These are phyloP conservation scores for Didymella lethalis DNA, from an alignment of 2,329 filamentous ascomycete species.

Conservation along the genomic window DNA sequence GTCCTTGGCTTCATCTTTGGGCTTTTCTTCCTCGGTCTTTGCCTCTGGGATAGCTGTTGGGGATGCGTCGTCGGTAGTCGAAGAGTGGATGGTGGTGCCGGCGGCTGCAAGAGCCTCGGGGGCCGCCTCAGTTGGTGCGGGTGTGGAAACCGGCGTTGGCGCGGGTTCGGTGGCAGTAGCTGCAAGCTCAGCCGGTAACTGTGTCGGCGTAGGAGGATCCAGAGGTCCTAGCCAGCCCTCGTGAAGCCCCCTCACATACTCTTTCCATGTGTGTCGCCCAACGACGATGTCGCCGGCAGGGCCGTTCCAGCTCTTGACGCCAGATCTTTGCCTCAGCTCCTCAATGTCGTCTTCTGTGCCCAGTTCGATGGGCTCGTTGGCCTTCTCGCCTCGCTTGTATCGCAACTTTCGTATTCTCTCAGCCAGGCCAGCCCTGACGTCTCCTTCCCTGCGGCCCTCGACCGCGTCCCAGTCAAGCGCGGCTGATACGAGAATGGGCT, in stretches of 20 bases:
- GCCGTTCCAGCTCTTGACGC: slow-evolving; percentile 75
- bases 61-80: slow-evolving; percentile 46
- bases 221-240: slow-evolving; percentile 95
- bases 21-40: slow-evolving; percentile 39
- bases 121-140: slow-evolving; percentile 23
- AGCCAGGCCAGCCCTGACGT: slow-evolving; percentile 84
- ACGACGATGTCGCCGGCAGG: slow-evolving; percentile 85
- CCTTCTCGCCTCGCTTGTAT: slow-evolving; percentile 65
- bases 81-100: slow-evolving; percentile 21
- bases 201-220: slow-evolving; percentile 61
- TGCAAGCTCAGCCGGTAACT: slow-evolving; percentile 34
- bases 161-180: slow-evolving; percentile 17
- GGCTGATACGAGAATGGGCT: slow-evolving; percentile 87
- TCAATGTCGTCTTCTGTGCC: slow-evolving; percentile 68
- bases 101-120: slow-evolving; percentile 23
- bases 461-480: slow-evolving; percentile 96
- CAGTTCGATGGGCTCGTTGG: slow-evolving; percentile 54
- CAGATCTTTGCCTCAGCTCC: slow-evolving; percentile 69
- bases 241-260: slow-evolving; percentile 91
- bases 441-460: slow-evolving; percentile 90
- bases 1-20: slow-evolving; percentile 52
- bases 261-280: slow-evolving; percentile 94
- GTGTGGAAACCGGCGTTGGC: slow-evolving; percentile 15
- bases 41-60: slow-evolving; percentile 39
- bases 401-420: slow-evolving; percentile 78